Evolutionary conservation across 2,329 filamentous ascomycete species (phyloP), one percentile per base, ranked within the genome.

Genomic region (Phyllosticta citriasiana): DNA sequence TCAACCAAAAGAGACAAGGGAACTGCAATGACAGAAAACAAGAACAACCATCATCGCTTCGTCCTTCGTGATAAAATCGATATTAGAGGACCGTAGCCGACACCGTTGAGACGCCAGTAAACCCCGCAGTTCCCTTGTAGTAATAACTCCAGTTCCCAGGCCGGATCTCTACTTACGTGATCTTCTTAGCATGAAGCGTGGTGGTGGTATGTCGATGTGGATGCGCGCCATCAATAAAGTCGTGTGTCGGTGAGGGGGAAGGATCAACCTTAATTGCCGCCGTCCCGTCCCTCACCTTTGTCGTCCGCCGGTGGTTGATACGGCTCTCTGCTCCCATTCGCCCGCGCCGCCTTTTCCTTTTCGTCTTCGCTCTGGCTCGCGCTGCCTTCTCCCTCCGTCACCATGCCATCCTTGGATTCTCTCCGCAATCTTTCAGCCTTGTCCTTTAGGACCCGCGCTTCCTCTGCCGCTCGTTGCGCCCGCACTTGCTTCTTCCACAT

Each of bases 401-500:
- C 61, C 22, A 64, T 68, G 27, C 73, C 76, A 61, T 76, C 74
- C 68, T 79, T 79, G 63, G 76, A 78, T 65, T 80, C 78, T 53
- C 77, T 69, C 24, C 78, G 72, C 7, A 80, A 71, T 58, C 77
- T 68, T 57, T 80, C 78, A 19, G 78, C 78, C 66, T 79, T 80
- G 63, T 79, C 77, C 62, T 79, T 78, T 59, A 80, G 70, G 14
- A 77, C 70, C 59, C 76, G 75, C 30, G 78, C 78, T 65, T 80
- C 77, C 62, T 80, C 77, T 14, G 78, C 78, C 16, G 78, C 78
- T 57, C 74, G 69, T 65, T 80, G 77, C 14, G 78, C 79, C 8
- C 77, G 75, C 24, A 80, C 78, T 64, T 81, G 79, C 69, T 80
- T 80, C 70, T 73, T 76, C 79, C 79, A 81, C 79, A 81, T 80